phyloP scores from a whole-genome alignment of 2,329 filamentous ascomycete species.

The Aureobasidium musti region DNA sequence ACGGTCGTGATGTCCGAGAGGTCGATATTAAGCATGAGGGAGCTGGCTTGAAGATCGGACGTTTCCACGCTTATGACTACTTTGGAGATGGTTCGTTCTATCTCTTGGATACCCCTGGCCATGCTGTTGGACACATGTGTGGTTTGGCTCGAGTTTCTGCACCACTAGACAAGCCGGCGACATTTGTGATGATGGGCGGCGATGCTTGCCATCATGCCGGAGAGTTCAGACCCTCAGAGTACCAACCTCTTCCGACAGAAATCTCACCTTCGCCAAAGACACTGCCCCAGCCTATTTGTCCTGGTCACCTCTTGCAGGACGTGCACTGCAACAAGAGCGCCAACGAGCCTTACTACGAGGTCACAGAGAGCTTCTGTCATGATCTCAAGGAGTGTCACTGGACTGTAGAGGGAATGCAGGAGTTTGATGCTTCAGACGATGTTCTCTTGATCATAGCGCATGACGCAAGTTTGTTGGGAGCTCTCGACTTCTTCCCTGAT shows the following conservation, averaged over 20 bases:
- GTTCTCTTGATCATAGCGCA: conserved; percentile 54
- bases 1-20: conserved; percentile 43
- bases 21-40: conserved; percentile 42
- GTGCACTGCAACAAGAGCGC: conserved; percentile 44
- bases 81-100: conserved; percentile 61
- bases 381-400: conserved; percentile 41
- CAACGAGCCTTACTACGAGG: conserved; percentile 43
- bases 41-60: conserved; percentile 47
- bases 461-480: conserved; percentile 47
- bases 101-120: conserved; percentile 57
- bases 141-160: conserved; percentile 50
- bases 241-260: conserved; percentile 44
- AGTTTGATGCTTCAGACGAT: conserved; percentile 50
- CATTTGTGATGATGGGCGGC: conserved; percentile 56
- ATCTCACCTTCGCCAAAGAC: conserved; percentile 43
- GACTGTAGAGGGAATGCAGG: conserved; percentile 51
- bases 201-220: conserved; percentile 52
- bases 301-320: conserved; percentile 46
- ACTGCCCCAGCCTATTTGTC: conserved; percentile 41
- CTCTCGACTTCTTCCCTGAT: conserved; percentile 55
- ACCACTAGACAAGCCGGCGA: conserved; percentile 35
- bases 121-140: conserved; percentile 55
- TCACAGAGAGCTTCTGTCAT: conserved; percentile 40
- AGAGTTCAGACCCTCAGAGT: conserved; percentile 49
- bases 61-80: conserved; percentile 55